These are phyloP conservation scores for Phytophthora pinifolia DNA, from an alignment of 352 stramenopile species.

Conservation along the genomic window DNA sequence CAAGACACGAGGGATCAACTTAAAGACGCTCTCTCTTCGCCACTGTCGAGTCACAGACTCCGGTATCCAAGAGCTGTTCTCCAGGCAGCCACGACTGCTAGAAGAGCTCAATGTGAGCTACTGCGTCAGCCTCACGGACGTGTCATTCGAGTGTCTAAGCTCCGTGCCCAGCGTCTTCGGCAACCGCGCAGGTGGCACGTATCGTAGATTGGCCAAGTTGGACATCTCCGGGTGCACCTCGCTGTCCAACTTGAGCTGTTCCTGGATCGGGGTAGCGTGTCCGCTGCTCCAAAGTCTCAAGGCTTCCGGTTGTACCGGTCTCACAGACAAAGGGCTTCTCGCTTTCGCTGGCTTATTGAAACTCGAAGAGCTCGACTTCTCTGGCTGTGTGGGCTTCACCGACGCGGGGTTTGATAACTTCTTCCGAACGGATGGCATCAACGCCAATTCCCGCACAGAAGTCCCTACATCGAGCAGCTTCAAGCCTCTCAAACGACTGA, in stretches of 20 bases:
- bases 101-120: conserved; percentile 62
- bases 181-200: conserved; percentile 41
- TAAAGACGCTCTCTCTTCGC: conserved; percentile 50
- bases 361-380: conserved; percentile 61
- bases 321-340: conserved; percentile 63
- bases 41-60: conserved; percentile 38
- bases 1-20: conserved; percentile 26
- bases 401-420: conserved; percentile 49
- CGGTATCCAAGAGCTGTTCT: conserved; percentile 53
- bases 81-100: conserved; percentile 42
- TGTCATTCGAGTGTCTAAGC: conserved; percentile 55
- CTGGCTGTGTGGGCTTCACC: conserved; percentile 42
- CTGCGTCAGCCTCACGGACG: conserved; percentile 51
- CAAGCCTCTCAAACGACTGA: conserved; percentile 32
- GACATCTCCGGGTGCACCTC: conserved; percentile 56
- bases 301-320: conserved; percentile 33
- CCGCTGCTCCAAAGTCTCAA: conserved; percentile 53
- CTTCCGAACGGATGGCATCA: conserved; percentile 38
- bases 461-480: background rate
- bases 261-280: conserved; percentile 64
- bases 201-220: conserved; percentile 41
- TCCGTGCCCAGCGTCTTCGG: conserved; percentile 58
- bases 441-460: conserved; percentile 8
- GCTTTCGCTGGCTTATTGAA: conserved; percentile 48
- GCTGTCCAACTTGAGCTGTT: conserved; percentile 58